A percentile compares a stretch with the other conserved stretches of the same genome.
These are phyloP conservation scores for Cladosporium sp. DNA, from an alignment of 2,329 filamentous ascomycete species.

Conservation along the genomic window DNA sequence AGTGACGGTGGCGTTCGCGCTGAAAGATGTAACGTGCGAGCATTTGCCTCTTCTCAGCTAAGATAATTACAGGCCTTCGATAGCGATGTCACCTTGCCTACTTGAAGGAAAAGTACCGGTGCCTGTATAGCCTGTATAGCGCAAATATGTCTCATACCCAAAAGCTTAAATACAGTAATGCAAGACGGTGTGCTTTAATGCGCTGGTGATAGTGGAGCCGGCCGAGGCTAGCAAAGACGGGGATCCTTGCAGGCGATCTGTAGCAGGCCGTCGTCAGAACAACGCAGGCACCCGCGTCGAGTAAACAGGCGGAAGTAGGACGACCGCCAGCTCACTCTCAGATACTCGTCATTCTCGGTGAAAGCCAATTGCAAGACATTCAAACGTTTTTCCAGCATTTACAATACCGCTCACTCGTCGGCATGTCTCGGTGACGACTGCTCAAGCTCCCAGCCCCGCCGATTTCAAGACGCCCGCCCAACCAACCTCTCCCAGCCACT, in stretches of 20 bases:
- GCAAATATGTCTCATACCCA: neutral
- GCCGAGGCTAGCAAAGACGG: neutral
- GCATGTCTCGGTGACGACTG: conserved; percentile 4
- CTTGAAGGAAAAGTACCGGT: too few species aligned
- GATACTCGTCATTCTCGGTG: neutral
- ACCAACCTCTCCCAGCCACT: conserved; percentile 6
- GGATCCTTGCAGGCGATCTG: neutral
- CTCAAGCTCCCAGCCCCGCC: neutral
- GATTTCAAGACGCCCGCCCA: neutral
- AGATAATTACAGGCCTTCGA: too few species aligned
- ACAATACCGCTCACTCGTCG: neutral
- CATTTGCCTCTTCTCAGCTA: too few species aligned
- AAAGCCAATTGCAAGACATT: conserved; percentile 9
- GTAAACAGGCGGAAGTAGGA: neutral
- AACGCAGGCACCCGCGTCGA: neutral
- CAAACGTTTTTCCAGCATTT: neutral
- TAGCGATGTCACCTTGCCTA: too few species aligned
- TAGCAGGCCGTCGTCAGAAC: neutral
- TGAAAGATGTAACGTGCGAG: too few species aligned
- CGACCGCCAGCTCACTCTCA: neutral
- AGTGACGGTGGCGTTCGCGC: too few species aligned
- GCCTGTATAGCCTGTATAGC: neutral
- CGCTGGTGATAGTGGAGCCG: neutral
- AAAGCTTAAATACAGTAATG: neutral
- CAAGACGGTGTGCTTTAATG: neutral